Evolutionary conservation across 805 yeast species (phyloP), one percentile per base, ranked within the genome.

Genomic region (Suhomyces prunicola): DNA sequence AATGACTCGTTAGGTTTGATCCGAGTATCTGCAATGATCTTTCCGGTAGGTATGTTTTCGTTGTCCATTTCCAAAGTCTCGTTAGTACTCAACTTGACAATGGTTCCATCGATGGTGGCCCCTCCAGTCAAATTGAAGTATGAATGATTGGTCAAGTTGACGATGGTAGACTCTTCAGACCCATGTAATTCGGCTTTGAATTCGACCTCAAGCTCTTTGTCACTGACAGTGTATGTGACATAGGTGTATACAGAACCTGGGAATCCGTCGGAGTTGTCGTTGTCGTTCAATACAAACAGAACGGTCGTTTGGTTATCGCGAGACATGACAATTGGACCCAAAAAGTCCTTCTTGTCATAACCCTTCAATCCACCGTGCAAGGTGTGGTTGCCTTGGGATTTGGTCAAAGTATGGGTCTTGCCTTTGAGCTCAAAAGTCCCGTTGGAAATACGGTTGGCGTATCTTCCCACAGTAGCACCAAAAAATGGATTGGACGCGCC

Each of bases 381-480:
- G 46, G 73, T 69, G 46, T 76, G 73, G 8, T 36, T 33, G 39
- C 65, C 64, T 54, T 80, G 80, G 63, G 80, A 82, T 35, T 67
- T 60, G 19, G 76, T 71, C 51, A 84, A 65, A 22, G 69, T 61
- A 60, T 73, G 78, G 10, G 64, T 61, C 50, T 68, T 61, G 5
- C 79, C 82, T 35, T 72, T 70, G 22, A 83, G 54, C 12, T 56
- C 49, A 56, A 82, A 73, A 48, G 62, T 56, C 29, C 82, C 86
- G 44, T 71, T 69, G 9, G 67, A 60, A 48, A 85, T 78, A 53
- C 90, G 74, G 65, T 85, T 86, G 50, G 88, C 88, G 54, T 74
- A 79, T 45, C 90, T 74, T 27, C 90, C 90, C 40, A 84, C 77
- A 17, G 87, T 80, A 27, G 88, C 82, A 36, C 89, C 89, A 52